Base-by-base conservation (phyloP, 2,329 filamentous ascomycete species). In the Colletotrichum sp. region DNA sequence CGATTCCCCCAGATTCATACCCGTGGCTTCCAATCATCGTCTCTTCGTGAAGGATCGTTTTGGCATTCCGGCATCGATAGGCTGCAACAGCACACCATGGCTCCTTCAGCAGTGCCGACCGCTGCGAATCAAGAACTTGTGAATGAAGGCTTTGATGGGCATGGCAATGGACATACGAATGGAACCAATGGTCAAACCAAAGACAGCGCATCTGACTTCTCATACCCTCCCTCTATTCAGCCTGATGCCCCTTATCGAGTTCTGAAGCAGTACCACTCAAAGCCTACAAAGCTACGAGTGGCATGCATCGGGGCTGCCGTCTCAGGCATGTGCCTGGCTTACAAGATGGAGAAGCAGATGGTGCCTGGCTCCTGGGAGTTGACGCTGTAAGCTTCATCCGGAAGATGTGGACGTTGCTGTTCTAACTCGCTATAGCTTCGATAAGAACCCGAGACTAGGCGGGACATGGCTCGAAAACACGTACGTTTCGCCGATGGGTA, bases 201-300 rank as follows among this genome's bases (percentile, higher is more conserved):
- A 32, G 74, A 59, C 10, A 70, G 39, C 28, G 63, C 69, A 30
- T 69, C 59, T 75, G 69, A 76, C 18, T 83, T 81, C 67, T 67
- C 78, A 62, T 83, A 84, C 57, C 82, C 81, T 26, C 78, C 80
- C 2, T 32, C 70, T 9, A 62, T 81, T 57, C 75, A 79, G 18
- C 72, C 74, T 7, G 78, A 78, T 10, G 76, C 76, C 2, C 79
- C 80, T 6, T 84, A 84, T 75, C 67, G 77, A 9, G 79, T 84
- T 16, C 79, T 84, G 28, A 73, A 78, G 32, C 82, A 84, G 72
- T 84, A 84, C 68, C 83, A 84, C 74, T 84, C 82, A n/a, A 83
- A 83, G 78, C 82, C 82, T 7, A 80, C 80, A 28, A 84, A 84
- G 78, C 62, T 84, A 30, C 77, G 82, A 9, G 81, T 83, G 6